Percentiles rank a stretch among this genome's conserved stretches.
phyloP scores from a whole-genome alignment of 2,329 filamentous ascomycete genomes.

The Fusarium sp. region DNA sequence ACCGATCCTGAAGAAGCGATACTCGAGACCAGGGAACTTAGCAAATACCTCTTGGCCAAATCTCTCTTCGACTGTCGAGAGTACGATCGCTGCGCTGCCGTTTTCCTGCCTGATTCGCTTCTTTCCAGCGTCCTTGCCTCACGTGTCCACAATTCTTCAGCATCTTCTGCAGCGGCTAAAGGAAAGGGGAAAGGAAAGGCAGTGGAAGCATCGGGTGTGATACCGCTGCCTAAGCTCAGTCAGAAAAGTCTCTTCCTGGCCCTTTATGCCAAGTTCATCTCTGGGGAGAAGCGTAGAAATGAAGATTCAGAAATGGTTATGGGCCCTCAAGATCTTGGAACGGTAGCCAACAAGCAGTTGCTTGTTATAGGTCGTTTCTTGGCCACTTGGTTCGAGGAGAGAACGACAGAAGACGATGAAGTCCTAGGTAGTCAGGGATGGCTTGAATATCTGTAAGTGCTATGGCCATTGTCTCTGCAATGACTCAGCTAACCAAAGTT shows the following conservation, averaged over 20 bases:
- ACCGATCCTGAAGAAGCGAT: slow-evolving; percentile 78
- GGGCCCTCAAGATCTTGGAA: slow-evolving; percentile 89
- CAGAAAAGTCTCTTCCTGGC: slow-evolving; percentile 94
- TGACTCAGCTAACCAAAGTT: slow-evolving; percentile 8
- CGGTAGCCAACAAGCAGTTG: slow-evolving; percentile 87
- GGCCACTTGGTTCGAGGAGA: slow-evolving; percentile 82
- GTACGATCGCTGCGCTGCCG: slow-evolving; percentile 91
- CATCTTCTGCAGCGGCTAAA: slow-evolving; percentile 68
- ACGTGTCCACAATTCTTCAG: slow-evolving; percentile 54
- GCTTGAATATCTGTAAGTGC: slow-evolving; percentile 81
- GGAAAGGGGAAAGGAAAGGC: slow-evolving; percentile 72
- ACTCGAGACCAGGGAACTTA: slow-evolving; percentile 83
- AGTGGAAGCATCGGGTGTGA: slow-evolving; percentile 39
- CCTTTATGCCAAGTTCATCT: slow-evolving; percentile 91
- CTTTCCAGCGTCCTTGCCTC: slow-evolving; percentile 74
- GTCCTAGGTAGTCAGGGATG: slow-evolving; percentile 83
- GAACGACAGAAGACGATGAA: slow-evolving; percentile 69
- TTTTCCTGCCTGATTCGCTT: slow-evolving; percentile 86
- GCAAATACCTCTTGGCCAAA: slow-evolving; percentile 90
- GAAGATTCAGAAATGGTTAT: slow-evolving; percentile 98
- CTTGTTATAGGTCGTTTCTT: slow-evolving; percentile 80
- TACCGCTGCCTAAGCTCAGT: slow-evolving; percentile 72
- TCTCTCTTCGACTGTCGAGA: slow-evolving; percentile 96
- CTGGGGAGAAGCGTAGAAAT: slow-evolving; percentile 95
- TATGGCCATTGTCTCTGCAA: neutral